phyloP scores from a whole-genome alignment of 164 flowering plant species.

The Nymphaea colorata region DNA sequence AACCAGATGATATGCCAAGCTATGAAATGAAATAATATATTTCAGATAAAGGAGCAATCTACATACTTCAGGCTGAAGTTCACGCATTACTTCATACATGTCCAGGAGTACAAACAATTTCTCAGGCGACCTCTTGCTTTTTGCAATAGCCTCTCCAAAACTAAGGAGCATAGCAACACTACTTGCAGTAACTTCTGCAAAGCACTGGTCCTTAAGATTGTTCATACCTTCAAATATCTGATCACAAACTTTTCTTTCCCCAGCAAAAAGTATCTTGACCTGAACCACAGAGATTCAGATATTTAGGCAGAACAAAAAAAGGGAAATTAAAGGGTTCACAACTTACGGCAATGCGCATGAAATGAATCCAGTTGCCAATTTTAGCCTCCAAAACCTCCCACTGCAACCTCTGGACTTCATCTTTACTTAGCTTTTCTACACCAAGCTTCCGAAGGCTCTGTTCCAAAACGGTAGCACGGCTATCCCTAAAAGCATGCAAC shows the following conservation, averaged over 20 bases:
- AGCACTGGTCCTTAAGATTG: slow-evolving; percentile 61
- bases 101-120: slow-evolving; percentile 86
- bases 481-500: slow-evolving; percentile 34
- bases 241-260: slow-evolving; percentile 76
- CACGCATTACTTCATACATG: slow-evolving; percentile 97
- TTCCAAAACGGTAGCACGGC: slow-evolving; percentile 70
- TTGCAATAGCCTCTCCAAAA: slow-evolving; percentile 97
- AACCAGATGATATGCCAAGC: background rate
- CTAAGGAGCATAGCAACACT: slow-evolving; percentile 83
- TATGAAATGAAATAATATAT: background rate
- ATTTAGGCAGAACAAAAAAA: slow-evolving; percentile 4
- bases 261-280: slow-evolving; percentile 89
- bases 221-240: slow-evolving; percentile 74
- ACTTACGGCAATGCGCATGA: slow-evolving; percentile 83
- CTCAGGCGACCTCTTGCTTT: slow-evolving; percentile 96
- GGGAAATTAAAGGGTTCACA: background rate
- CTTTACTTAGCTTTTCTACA: slow-evolving; percentile 79
- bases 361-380: slow-evolving; percentile 89
- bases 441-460: slow-evolving; percentile 80
- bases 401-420: slow-evolving; percentile 94
- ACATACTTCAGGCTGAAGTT: slow-evolving; percentile 81
- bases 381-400: slow-evolving; percentile 96
- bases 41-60: background rate
- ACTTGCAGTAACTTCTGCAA: slow-evolving; percentile 78
- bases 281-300: slow-evolving; percentile 26